Base-by-base conservation (phyloP, 2,329 filamentous ascomycete genomes). In the Arthroderma uncinatum region DNA sequence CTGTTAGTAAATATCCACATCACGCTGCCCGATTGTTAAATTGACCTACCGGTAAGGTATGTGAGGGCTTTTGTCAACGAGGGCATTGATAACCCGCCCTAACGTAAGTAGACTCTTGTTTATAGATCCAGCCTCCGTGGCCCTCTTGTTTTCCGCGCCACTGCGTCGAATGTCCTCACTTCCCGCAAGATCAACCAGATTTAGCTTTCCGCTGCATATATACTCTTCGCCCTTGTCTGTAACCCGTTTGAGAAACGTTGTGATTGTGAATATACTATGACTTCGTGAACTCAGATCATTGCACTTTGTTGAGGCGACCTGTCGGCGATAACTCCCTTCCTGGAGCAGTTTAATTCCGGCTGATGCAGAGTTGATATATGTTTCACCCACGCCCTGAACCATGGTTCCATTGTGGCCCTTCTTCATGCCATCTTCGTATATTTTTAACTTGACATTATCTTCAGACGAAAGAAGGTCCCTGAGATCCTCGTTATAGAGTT, bases 291-390 rank as follows among this genome's bases (percentile, higher is more conserved):
- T 96, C 57, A 97, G 82, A 66, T 98, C 93, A 70, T 98, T 98
- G 80, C 93, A 98, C 73, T 97, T 97, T n/a, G 93, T 98, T 2
- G 94, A 90, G 4, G 93, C 94, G n/a, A 98, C 93, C 72, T 98
- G 93, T 53, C 93, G 86, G 72, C 91, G 95, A 73, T 93, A 80
- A 71, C 90, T 96, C 61, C 93, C 94, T 62, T 86, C 81, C 65
- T 93, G 89, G 48, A 98, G 81, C 61, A 96, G 79, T 72, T 88
- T 87, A 71, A 98, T 91, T 60, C 93, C 93, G 54, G 90, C 86
- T 10, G 82, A 79, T 0, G 93, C 91, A 62, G 78, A 87, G 67
- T 88, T 87, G 66, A 98, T 95, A 69, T 95, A 88, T 5, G 87
- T 86, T 72, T 98, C 93, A 70, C 97, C 94, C 89, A 98, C 95